Conservation (phyloP, 176 grass and related monocot species). For the Carex cristatella region DNA sequence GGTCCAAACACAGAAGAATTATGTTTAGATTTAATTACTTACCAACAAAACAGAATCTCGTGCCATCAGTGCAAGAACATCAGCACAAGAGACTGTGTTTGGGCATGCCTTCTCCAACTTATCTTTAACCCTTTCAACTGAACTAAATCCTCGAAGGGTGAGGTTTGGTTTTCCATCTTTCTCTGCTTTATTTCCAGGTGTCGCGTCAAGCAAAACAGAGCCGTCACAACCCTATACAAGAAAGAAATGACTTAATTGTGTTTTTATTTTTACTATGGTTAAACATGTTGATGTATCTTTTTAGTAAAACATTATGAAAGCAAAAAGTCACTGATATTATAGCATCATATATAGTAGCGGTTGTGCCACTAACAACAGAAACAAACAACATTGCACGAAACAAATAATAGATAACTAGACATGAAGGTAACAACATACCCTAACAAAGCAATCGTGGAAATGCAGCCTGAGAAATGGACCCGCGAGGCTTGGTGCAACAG, state of each 20-base stretch:
- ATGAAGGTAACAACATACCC: not conserved
- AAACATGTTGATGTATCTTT: not conserved
- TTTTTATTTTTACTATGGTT: too few relatives aligned
- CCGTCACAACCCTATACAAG: slow-evolving; percentile 26
- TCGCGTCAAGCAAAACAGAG: slow-evolving; percentile 59
- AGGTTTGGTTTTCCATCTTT: slow-evolving; percentile 64
- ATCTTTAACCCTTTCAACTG: slow-evolving; percentile 51
- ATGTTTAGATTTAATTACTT: not conserved
- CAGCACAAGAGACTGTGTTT: slow-evolving; percentile 59
- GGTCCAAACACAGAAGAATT: not conserved
- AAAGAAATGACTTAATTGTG: not conserved
- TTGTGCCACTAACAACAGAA: not conserved
- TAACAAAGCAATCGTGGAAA: slow-evolving; percentile 24
- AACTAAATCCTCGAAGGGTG: slow-evolving; percentile 50
- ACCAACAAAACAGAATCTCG: slow-evolving; percentile 50
- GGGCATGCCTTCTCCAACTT: slow-evolving; percentile 56
- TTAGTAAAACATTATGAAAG: not conserved
- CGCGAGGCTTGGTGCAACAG: slow-evolving; percentile 35
- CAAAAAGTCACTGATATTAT: too few relatives aligned
- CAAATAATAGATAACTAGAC: not conserved
- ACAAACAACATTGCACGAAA: not conserved
- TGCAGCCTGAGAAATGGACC: slow-evolving; percentile 31
- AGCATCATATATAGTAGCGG: too few relatives aligned
- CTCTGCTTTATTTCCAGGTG: slow-evolving; percentile 36
- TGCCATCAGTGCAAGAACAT: slow-evolving; percentile 45